phyloP scores from a whole-genome alignment of 805 yeast genomes.

The Huiozyma naganishii region DNA sequence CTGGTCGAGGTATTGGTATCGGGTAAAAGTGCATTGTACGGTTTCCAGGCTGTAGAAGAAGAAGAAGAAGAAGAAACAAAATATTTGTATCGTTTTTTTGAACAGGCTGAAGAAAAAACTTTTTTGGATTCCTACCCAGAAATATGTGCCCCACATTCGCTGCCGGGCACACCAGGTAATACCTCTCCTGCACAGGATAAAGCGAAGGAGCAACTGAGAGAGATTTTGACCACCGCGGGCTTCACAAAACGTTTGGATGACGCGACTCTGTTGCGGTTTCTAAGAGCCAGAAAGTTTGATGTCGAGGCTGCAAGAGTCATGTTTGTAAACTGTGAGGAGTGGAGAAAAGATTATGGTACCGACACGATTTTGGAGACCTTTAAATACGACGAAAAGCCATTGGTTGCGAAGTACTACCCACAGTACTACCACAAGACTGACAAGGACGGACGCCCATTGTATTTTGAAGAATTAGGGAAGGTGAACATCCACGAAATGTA shows the following conservation, averaged over 20 bases:
- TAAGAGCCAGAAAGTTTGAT: slow-evolving; percentile 93
- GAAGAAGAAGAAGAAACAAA: no score
- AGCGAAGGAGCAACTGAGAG: slow-evolving; percentile 48
- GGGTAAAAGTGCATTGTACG: no score
- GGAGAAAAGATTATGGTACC: slow-evolving; percentile 83
- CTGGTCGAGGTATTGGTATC: no score
- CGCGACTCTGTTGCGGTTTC: slow-evolving; percentile 71
- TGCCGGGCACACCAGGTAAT: slow-evolving; percentile 75
- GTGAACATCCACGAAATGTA: slow-evolving; percentile 87
- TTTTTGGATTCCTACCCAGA: slow-evolving; percentile 58
- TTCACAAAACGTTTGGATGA: slow-evolving; percentile 76
- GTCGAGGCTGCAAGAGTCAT: slow-evolving; percentile 65
- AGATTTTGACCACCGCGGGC: slow-evolving; percentile 49
- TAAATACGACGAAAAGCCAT: slow-evolving; percentile 85
- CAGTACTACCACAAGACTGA: slow-evolving; percentile 97
- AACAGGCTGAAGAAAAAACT: slow-evolving; percentile 17
- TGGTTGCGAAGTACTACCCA: slow-evolving; percentile 84
- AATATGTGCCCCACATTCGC: slow-evolving; percentile 45
- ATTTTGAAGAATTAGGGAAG: slow-evolving; percentile 85
- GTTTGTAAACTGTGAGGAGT: slow-evolving; percentile 79
- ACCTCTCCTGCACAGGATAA: slow-evolving; percentile 58
- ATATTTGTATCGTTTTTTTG: no score
- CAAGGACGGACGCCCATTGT: slow-evolving; percentile 93
- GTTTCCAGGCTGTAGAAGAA: no score
- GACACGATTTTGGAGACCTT: slow-evolving; percentile 81